Percentiles rank a stretch among this genome's conserved stretches.
Evolutionary conservation across 2,329 filamentous ascomycete species (phyloP).

Genomic region (Fusarium austroafricanum): DNA sequence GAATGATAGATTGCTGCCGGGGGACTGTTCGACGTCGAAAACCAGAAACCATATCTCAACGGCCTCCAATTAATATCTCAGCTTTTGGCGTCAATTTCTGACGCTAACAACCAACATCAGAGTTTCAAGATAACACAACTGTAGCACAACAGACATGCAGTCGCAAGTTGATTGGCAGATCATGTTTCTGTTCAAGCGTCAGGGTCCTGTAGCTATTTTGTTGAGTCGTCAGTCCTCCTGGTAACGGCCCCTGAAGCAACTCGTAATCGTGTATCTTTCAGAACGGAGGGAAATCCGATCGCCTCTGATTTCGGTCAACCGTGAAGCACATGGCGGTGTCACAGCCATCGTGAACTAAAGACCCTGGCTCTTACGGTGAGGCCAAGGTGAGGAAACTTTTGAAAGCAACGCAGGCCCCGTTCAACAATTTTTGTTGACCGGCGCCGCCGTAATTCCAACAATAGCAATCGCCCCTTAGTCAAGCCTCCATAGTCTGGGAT

Average conservation of each 20-base stretch:
- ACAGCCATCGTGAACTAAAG: conserved; percentile 12
- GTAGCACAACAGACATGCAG: conserved; percentile 1
- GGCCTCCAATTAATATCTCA: conserved; percentile 1
- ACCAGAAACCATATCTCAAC: conserved; percentile 3
- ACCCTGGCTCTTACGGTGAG: conserved; percentile 32
- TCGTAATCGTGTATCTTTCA: conserved; percentile 23
- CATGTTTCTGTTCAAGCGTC: neutral
- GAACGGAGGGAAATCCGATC: conserved; percentile 11
- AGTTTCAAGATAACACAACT: conserved; percentile 24
- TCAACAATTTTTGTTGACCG: conserved; percentile 38
- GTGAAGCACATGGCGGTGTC: conserved; percentile 23
- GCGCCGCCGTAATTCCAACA: conserved; percentile 36
- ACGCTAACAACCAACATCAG: neutral
- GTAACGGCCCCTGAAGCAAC: conserved; percentile 16
- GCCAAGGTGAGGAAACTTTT: conserved; percentile 35
- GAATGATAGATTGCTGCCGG: neutral
- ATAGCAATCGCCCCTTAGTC: conserved; percentile 26
- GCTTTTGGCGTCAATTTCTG: neutral
- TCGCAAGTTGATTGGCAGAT: conserved; percentile 19
- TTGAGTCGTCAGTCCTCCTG: conserved; percentile 25
- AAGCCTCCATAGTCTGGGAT: neutral
- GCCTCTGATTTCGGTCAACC: conserved; percentile 22
- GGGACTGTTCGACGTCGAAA: neutral
- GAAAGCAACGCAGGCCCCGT: conserved; percentile 11
- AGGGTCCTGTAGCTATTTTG: conserved; percentile 22